phyloP scores from a whole-genome alignment of 208 protist genomes.

The Leishmania tarentolae region DNA sequence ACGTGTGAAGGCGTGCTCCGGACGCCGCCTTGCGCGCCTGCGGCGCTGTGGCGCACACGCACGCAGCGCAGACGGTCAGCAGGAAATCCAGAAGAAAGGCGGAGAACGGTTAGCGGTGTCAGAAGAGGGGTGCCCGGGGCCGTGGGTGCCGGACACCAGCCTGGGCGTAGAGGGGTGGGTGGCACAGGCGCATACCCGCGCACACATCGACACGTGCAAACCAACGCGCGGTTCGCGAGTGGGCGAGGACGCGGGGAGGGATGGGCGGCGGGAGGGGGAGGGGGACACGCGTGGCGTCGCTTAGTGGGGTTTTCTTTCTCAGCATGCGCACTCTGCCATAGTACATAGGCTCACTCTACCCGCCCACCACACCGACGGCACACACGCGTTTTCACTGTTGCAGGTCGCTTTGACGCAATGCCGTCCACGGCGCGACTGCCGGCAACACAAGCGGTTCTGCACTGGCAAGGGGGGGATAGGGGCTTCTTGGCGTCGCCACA shows the following conservation, averaged over 20 bases:
- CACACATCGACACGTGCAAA: background rate
- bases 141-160: background rate
- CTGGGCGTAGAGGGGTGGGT: background rate
- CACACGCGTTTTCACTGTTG: background rate
- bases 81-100: background rate
- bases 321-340: background rate
- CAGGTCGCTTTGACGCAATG: too few relatives aligned
- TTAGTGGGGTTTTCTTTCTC: background rate
- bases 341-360: background rate
- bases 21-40: background rate
- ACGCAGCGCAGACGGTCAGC: too few relatives aligned
- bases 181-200: background rate
- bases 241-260: background rate
- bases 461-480: background rate
- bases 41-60: background rate
- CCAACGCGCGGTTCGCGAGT: background rate
- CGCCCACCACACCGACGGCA: background rate
- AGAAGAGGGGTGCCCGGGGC: background rate
- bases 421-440: background rate
- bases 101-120: background rate
- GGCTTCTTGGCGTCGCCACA: background rate
- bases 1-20: background rate
- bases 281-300: too few relatives aligned
- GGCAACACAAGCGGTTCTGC: background rate
- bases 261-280: background rate